A percentile compares a stretch with the other conserved stretches of the same genome.
Conservation (phyloP, 2,329 filamentous ascomycete genomes). For the Fusarium avenaceum region DNA sequence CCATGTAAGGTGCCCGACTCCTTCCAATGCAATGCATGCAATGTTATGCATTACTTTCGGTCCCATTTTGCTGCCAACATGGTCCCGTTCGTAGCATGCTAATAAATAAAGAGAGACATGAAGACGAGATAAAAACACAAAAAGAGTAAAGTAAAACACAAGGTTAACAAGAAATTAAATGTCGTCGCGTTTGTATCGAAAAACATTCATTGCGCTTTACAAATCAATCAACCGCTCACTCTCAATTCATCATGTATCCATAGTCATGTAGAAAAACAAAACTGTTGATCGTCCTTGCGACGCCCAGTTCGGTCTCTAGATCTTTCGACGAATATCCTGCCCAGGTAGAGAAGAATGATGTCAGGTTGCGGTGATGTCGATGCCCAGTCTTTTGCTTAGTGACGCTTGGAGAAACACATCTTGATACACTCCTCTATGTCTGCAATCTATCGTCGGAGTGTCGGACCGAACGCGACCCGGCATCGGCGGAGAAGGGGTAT, state of each 20-base stretch:
- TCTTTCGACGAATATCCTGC: background rate
- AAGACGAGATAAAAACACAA: constrained; percentile 4
- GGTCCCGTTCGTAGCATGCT: constrained; percentile 30
- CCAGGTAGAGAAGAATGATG: background rate
- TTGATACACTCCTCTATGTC: background rate
- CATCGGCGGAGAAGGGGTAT: background rate
- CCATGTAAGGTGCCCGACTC: constrained; percentile 47
- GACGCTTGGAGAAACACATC: background rate
- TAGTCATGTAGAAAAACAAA: constrained; percentile 28
- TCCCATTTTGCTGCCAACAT: constrained; percentile 36
- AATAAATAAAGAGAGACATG: constrained; percentile 12
- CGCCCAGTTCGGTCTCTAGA: background rate
- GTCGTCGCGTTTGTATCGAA: constrained; percentile 38
- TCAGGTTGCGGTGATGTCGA: background rate
- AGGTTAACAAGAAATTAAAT: constrained; percentile 32
- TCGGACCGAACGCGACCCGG: constrained; percentile 6
- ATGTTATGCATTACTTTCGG: constrained; percentile 41
- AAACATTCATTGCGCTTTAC: constrained; percentile 21
- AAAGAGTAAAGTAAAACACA: constrained; percentile 9
- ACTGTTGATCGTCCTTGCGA: background rate
- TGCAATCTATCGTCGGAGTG: constrained; percentile 1
- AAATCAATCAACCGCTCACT: constrained; percentile 27
- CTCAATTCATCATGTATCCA: constrained; percentile 30
- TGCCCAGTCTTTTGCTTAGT: background rate
- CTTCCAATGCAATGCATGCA: constrained; percentile 47